These are phyloP conservation scores for Syzygium aqueum DNA, from an alignment of 345 rosid genomes.

Conservation along the genomic window DNA sequence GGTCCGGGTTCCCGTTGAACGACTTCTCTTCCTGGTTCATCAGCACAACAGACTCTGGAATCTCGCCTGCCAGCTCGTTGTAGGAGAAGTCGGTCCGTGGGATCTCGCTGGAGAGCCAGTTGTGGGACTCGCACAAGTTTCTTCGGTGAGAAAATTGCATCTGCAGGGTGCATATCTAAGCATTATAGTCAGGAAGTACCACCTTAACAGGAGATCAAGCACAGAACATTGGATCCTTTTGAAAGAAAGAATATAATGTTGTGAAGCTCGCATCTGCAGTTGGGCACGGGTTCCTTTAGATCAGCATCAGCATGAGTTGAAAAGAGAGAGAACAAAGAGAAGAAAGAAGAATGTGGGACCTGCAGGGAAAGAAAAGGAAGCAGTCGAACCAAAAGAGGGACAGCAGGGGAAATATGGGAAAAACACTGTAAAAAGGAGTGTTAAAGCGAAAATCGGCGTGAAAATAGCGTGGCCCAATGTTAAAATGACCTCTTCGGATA, in stretches of 20 bases:
- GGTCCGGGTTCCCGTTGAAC: background rate
- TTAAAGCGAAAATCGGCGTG: too few species aligned
- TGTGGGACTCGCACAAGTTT: background rate
- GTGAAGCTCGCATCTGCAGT: background rate
- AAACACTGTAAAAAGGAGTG: background rate
- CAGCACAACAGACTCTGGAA: too few species aligned
- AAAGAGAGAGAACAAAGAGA: too few species aligned
- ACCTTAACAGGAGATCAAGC: background rate
- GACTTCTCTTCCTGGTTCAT: too few species aligned
- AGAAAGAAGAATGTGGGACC: too few species aligned
- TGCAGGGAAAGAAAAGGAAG: too few species aligned
- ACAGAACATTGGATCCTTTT: background rate
- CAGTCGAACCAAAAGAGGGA: background rate
- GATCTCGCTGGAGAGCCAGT: background rate
- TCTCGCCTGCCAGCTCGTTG: too few species aligned
- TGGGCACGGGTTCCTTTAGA: background rate
- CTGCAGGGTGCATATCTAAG: background rate
- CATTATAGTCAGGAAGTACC: background rate
- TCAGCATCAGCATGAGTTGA: background rate
- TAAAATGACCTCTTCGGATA: conserved; percentile 85
- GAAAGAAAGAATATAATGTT: background rate
- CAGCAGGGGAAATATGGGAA: background rate
- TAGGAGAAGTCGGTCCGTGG: conserved; percentile 14
- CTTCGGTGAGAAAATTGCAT: background rate
- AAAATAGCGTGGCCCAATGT: conserved; percentile 15